Base-by-base conservation (phyloP, 2,329 filamentous ascomycete species). In the Fusarium hainanense region DNA sequence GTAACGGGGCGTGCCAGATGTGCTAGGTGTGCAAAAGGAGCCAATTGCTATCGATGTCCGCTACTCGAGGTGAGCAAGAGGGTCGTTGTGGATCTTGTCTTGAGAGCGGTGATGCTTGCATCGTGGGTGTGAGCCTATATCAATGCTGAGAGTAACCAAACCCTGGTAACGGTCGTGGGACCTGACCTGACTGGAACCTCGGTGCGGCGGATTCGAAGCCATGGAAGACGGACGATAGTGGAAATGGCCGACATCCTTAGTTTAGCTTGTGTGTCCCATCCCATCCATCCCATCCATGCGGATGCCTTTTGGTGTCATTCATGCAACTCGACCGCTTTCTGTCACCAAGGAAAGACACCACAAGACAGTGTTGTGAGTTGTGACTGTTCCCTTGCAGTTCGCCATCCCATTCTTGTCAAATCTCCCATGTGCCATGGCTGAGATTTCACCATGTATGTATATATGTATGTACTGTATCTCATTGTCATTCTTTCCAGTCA, bases 291-390 rank as follows among this genome's bases (percentile, higher is more conserved):
- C 59, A 54, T 64, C 57, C 47, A 68, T 60, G 63, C 63, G 40
- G 55, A 55, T 54, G 50, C 57, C 42, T 34, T 70, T 70, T 63
- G 66, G 56, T 68, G 57, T 67, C 57, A 70, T 70, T 70, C 67
- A 70, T 70, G 67, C 67, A 64, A 59, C 51, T 68, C 43, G 52
- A 60, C 58, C 58, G 66, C 62, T 62, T 28, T 69, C 43, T 41
- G 32, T 48, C 32, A 40, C 44, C 30, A 51, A 51, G 23, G 23
- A 10, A n/a, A 37, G 28, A 30, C 28, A 30, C 14, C 12, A 30
- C 28, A 30, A 30, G 34, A 37, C n/a, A 50, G 20, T 25, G 16
- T 50, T 50, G 21, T 18, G 20, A 37, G 21, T 25, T 50, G 30
- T 50, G 30, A 50, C 28, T 23, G 20, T 54, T 65, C 41, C 41